Evolutionary conservation across 1,284 basidiomycete species (phyloP).

Genomic region (Austroboletus rostrupii): DNA sequence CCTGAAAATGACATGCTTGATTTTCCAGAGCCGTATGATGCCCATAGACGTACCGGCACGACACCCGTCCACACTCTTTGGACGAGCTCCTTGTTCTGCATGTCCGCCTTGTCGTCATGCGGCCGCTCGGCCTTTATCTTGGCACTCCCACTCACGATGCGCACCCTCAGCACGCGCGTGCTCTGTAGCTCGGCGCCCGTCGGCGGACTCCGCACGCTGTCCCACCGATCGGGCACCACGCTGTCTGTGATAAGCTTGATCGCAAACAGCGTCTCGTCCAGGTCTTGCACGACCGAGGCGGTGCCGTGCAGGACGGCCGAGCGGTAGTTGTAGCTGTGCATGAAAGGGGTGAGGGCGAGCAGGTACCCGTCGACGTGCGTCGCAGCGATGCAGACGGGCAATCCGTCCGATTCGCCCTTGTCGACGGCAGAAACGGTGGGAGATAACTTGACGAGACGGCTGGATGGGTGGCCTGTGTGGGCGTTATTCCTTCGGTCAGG

Average conservation of each 20-base stretch:
- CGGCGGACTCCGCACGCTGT: constrained; percentile 20
- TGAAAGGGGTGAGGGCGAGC: constrained; percentile 22
- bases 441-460: constrained; percentile 27
- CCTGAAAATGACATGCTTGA: too few species aligned
- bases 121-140: constrained; percentile 23
- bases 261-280: constrained; percentile 26
- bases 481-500: neutral
- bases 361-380: constrained; percentile 26
- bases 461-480: constrained; percentile 19
- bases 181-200: constrained; percentile 24
- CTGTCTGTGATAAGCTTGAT: constrained; percentile 20
- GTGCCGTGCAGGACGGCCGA: constrained; percentile 23
- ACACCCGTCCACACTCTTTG: constrained; percentile 25
- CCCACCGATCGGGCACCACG: constrained; percentile 25
- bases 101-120: constrained; percentile 21
- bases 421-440: neutral
- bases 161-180: constrained; percentile 23
- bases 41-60: constrained; percentile 21
- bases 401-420: constrained; percentile 3
- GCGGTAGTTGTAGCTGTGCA: constrained; percentile 27
- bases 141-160: constrained; percentile 20
- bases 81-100: constrained; percentile 14
- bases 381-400: constrained; percentile 21
- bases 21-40: too few species aligned
- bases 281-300: constrained; percentile 13